Base-by-base conservation (phyloP, 2,329 filamentous ascomycete genomes). In the Periconia sp. region DNA sequence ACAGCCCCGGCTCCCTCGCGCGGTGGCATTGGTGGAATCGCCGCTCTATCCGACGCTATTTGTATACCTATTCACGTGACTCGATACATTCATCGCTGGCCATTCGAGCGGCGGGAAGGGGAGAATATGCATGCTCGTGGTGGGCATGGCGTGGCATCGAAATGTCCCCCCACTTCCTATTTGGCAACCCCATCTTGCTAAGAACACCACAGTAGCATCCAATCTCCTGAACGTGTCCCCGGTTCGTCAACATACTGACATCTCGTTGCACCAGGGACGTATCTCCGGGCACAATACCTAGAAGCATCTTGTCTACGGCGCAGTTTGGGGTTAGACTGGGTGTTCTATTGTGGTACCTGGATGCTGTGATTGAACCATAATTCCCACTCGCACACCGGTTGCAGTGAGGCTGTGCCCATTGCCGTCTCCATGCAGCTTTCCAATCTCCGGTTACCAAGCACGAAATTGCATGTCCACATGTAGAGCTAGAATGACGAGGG, bases 391-490 rank as follows among this genome's bases (percentile, higher is more conserved):
- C 4, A 43, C 30, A 19, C 40, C 31, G 11, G 26, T 30, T 3
- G 43, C 24, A 15, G 26, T 33, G 5, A 46, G 32, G 17, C 9
- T 41, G 32, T 17, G 41, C 10, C 45, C 40, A 18, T 48, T 48
- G 15, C 45, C 45, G 19, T 48, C 30, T 13, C 40, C 45, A 26
- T 43, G 34, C 40, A 48, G 35, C 11, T 44, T 43, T 3, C 45
- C 45, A 22, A 31, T 15, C 8, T 40, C 36, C 29, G 45, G 40
- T 4, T 48, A 29, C 10, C 40, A 22, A 15, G 15, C 13, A 4
- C 40, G 34, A 40, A 40, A 48, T 34, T 43, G 22, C 40, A 48
- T 48, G 9, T 40, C 45, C 30, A 48, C 23, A 9, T 40, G 19
- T 23, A 43, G 10, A 10, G 45, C 40, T 22, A 44, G 38, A 2